Evolutionary conservation across 257 asterid species (phyloP), one percentile per base, ranked within the genome.

Genomic region (Nicotiana benthamiana): DNA sequence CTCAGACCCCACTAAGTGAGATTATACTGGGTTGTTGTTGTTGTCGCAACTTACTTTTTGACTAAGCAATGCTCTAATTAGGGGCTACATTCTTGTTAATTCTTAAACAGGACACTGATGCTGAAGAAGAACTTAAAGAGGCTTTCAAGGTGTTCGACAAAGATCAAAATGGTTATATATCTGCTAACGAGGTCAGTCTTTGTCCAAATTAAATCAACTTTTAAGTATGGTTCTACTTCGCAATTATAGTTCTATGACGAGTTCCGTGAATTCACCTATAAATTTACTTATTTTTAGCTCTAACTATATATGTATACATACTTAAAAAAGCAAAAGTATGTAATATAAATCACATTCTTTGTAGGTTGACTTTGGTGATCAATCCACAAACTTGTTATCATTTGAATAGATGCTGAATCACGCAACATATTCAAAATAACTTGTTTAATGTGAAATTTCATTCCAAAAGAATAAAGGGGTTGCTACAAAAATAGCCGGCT

Each of bases 111-210:
- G 90, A 86, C 22, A 85, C 87, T 60, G 91, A 85, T 84, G 86
- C 84, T 22, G 91, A 88, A 77, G 91, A 86, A 26, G 91, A 88
- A 81, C 90, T 88, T 9, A 88, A 86, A 74, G 91, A 88, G 64
- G 91, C 91, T 57, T 88, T 88, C 68, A 88, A 88, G 28, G 91
- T 88, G 82, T 86, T 88, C 75, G 91, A 88, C 84, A 86, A 88
- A 67, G 90, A 88, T 83, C 91, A 88, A 80, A 88, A 88, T 83
- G 91, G 91, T 30, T 88, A 88, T 59, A 88, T 88, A 28, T 88
- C 91, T 17, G 90, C 91, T 32, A 81, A 22, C 59, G 91, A 88
- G 91, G 91, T 87, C 20, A 82, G 72, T 43, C 20, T 16, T 48
- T 8, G 2, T 3, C 7, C 20, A 6, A 36, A 43, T 13, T 6